These are phyloP conservation scores for Phytophthora kernoviae DNA, from an alignment of 352 stramenopile species.

Conservation along the genomic window DNA sequence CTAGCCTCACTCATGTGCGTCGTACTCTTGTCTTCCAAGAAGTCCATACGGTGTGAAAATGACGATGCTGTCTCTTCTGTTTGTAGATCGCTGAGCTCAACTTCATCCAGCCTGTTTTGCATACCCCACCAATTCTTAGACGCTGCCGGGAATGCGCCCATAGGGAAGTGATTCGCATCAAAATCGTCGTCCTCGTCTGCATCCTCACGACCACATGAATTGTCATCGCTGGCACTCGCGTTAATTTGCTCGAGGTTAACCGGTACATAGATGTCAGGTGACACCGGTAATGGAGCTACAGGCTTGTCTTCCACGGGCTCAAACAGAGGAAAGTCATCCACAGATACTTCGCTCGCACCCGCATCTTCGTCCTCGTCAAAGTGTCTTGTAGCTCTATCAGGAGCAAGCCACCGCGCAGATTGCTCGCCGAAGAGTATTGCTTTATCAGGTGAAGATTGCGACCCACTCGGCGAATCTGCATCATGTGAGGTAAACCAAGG, in stretches of 20 bases:
- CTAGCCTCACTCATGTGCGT: constrained; percentile 18
- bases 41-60: constrained; percentile 68
- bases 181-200: constrained; percentile 49
- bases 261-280: background rate
- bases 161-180: constrained; percentile 48
- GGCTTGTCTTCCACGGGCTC: constrained; percentile 58
- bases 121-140: constrained; percentile 83
- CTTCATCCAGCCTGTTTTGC: constrained; percentile 44
- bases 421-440: constrained; percentile 52
- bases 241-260: constrained; percentile 7
- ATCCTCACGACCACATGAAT: constrained; percentile 13
- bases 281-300: constrained; percentile 2
- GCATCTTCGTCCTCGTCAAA: constrained; percentile 7
- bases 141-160: constrained; percentile 58
- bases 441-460: constrained; percentile 51
- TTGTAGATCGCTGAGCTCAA: constrained; percentile 79
- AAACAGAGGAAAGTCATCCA: constrained; percentile 33
- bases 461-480: constrained; percentile 21
- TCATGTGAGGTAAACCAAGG: constrained; percentile 68
- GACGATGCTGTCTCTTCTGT: constrained; percentile 75
- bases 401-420: constrained; percentile 65
- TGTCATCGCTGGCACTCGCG: constrained; percentile 11
- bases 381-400: constrained; percentile 16
- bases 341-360: constrained; percentile 16
- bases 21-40: constrained; percentile 46